Conservation (phyloP, 208 protist species). For the Acanthamoeba sp. region DNA sequence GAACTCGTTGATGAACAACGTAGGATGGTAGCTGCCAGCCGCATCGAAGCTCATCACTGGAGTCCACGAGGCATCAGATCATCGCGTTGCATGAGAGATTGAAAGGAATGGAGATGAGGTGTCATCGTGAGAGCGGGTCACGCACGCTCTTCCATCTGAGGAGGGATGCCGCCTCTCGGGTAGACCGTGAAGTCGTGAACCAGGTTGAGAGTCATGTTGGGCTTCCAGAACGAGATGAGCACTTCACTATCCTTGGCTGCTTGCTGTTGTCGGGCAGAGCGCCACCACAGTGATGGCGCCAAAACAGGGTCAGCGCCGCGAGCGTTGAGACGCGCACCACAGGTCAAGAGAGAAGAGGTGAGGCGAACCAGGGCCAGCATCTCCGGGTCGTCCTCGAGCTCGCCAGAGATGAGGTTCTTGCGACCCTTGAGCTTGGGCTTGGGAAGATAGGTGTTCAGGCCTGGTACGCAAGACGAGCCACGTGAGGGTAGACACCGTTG, state of each 20-base stretch:
- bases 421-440: conserved; percentile 54
- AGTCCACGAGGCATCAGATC: not conserved
- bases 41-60: conserved; percentile 73
- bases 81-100: not conserved
- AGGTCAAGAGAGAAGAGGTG: not conserved
- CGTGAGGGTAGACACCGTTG: no score
- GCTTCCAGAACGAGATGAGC: conserved; percentile 78
- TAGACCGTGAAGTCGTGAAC: conserved; percentile 77
- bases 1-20: conserved; percentile 96
- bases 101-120: not conserved
- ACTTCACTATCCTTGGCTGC: not conserved
- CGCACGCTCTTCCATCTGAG: conserved; percentile 70
- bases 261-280: conserved; percentile 20
- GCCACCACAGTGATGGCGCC: no score
- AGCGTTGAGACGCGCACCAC: no score
- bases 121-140: not conserved
- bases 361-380: not conserved
- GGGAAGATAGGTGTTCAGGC: conserved; percentile 67
- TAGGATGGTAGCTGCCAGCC: conserved; percentile 90
- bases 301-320: no score
- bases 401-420: conserved; percentile 80
- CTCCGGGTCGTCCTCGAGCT: conserved; percentile 37
- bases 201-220: conserved; percentile 77
- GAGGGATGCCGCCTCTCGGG: conserved; percentile 73
- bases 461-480: no score